phyloP scores from a whole-genome alignment of 345 rosid species.

The Salix koriyanagi region DNA sequence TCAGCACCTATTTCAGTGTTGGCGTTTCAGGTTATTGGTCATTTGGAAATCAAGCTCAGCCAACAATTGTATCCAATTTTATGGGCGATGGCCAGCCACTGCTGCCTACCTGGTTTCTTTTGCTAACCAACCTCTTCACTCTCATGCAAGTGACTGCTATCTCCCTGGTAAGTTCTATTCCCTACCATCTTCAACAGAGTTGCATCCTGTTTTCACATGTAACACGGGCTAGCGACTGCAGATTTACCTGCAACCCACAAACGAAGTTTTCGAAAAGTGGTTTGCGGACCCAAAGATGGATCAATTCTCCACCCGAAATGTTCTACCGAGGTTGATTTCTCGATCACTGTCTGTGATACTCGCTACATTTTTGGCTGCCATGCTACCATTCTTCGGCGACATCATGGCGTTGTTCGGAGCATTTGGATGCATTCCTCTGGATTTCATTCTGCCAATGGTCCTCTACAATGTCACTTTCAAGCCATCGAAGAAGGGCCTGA shows the following conservation, averaged over 20 bases:
- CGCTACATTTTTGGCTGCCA: slow-evolving; percentile 9
- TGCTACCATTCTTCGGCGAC: slow-evolving; percentile 30
- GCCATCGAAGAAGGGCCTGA: slow-evolving; percentile 35
- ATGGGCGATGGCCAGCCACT: not conserved
- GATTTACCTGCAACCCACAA: slow-evolving; percentile 31
- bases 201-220: no score
- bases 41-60: not conserved
- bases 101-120: not conserved
- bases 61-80: not conserved
- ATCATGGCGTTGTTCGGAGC: slow-evolving; percentile 27
- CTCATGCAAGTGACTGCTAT: no score
- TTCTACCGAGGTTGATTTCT: slow-evolving; percentile 20
- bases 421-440: slow-evolving; percentile 27
- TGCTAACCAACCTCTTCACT: no score
- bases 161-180: no score
- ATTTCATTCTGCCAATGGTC: slow-evolving; percentile 36
- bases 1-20: slow-evolving; percentile 34
- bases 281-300: slow-evolving; percentile 13
- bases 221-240: not conserved
- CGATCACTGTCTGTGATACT: slow-evolving; percentile 12
- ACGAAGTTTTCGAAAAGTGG: slow-evolving; percentile 13
- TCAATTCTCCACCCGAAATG: slow-evolving; percentile 19
- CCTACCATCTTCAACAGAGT: no score
- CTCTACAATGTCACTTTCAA: slow-evolving; percentile 42
- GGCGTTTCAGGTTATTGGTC: not conserved